Base-by-base conservation (phyloP, 305 asterid species). In the Fraxinus floribunda region DNA sequence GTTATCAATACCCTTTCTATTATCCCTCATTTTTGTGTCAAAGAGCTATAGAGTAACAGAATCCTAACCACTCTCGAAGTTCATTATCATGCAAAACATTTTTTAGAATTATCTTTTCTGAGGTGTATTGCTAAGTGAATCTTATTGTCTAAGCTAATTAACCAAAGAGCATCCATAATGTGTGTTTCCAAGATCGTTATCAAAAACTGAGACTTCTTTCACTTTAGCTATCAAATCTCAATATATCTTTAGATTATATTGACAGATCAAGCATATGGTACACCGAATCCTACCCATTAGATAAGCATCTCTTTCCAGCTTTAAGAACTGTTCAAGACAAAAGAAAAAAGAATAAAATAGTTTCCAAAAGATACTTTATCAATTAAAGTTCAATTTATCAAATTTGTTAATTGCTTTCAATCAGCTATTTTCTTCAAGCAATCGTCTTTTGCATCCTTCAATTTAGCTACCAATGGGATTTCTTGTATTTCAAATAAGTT, bases 381-480 rank as follows among this genome's bases (percentile, higher is more conserved):
- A 34, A 62, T 13, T 20, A 34, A 55, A 77, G 52, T 26, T 8
- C 11, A 78, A 57, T 24, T 36, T 57, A 57, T 9, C 70, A 7
- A 5, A 62, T 75, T 30, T 15, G 60, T 18, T 57, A 20, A 57
- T 57, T 57, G 68, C 68, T 57, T 57, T 57, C 73, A 24, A 64
- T 55, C 83, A 72, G 49, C 66, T 64, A 36, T 75, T 49, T 10
- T 20, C 44, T 62, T 34, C 46, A 30, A 84, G 73, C 83, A 79
- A 57, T 78, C 64, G 73, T 30, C 35, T 24, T 76, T 62, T 35
- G 26, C 76, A 83, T 41, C n/a, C 78, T 60, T 16, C 30, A 78
- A 55, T 66, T 78, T 64, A 52, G 64, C 64, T 52, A 52, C 22
- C 64, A 49, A 49, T 49, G 60, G 20, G 20, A 15, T 49, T 49